These are phyloP conservation scores for Flueggea neowawraea DNA, from an alignment of 441 rosid species.

Conservation along the genomic window DNA sequence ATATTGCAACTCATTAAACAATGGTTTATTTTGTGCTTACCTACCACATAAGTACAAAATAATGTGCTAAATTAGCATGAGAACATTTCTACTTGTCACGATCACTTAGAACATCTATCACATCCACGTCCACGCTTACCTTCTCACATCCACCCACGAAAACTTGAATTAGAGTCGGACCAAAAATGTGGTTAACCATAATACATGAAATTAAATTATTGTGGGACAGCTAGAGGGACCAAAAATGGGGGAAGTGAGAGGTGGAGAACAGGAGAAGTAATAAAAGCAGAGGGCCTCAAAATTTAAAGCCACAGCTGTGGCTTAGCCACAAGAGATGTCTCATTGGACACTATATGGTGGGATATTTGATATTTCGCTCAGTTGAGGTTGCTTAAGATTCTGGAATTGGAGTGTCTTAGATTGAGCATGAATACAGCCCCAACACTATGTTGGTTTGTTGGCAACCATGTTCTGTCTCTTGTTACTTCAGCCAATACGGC, in stretches of 20 bases:
- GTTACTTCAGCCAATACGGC: background rate
- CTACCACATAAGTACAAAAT: no score
- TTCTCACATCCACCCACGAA: no score
- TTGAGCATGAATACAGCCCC: conserved; percentile 4
- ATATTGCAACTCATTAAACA: no score
- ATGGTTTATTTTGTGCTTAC: no score
- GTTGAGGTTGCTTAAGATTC: no score
- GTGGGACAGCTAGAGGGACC: background rate
- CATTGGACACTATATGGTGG: background rate
- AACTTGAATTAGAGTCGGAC: background rate
- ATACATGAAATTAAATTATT: conserved; percentile 2
- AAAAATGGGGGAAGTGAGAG: conserved; percentile 6
- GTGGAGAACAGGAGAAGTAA: conserved; percentile 11
- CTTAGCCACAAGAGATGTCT: no score
- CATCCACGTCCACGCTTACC: no score
- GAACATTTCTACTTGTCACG: no score
- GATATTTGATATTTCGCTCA: background rate
- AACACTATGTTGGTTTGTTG: conserved; percentile 34
- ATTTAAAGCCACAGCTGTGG: background rate
- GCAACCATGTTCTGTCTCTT: conserved; percentile 17
- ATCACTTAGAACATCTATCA: no score
- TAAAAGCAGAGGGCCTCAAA: conserved; percentile 3
- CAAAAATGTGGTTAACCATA: no score
- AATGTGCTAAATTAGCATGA: no score
- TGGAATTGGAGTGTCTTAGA: no score